A percentile compares a stretch with the other conserved stretches of the same genome.
These are phyloP conservation scores for Apiotrichum gracile DNA, from an alignment of 1,284 basidiomycete species.

Conservation along the genomic window DNA sequence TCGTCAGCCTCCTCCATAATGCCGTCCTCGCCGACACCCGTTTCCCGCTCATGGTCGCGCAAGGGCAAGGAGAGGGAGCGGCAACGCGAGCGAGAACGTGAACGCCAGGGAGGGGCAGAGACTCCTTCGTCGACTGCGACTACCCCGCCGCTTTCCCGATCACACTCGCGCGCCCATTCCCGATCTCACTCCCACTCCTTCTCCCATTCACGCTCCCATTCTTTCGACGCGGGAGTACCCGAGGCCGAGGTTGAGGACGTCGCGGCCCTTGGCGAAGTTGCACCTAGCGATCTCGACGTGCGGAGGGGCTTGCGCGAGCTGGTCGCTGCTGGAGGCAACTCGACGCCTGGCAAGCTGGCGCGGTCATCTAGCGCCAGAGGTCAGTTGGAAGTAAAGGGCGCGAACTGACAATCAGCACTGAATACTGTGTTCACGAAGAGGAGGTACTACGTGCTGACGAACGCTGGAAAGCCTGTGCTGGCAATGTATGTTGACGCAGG, in stretches of 20 bases:
- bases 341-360: not conserved
- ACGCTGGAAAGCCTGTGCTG: constrained; percentile 91
- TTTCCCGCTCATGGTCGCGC: not conserved
- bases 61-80: constrained; percentile 9
- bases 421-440: constrained; percentile 31
- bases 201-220: not conserved
- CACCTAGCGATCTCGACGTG: not conserved
- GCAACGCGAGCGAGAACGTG: not conserved
- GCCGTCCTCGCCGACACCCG: not conserved
- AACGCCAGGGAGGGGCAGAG: not conserved
- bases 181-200: not conserved
- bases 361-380: not conserved
- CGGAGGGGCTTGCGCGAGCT: constrained; percentile 7
- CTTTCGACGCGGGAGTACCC: not conserved
- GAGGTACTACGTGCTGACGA: constrained; percentile 85
- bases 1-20: not conserved
- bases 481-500: constrained; percentile 55
- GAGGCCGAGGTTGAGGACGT: not conserved
- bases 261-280: not conserved
- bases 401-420: not conserved
- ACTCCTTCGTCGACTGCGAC: not conserved
- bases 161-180: not conserved
- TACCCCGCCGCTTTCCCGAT: not conserved
- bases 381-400: not conserved
- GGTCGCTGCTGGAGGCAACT: not conserved